Conservation (phyloP, 148 eudicot species). For the Amaranthus hypochondriacus region DNA sequence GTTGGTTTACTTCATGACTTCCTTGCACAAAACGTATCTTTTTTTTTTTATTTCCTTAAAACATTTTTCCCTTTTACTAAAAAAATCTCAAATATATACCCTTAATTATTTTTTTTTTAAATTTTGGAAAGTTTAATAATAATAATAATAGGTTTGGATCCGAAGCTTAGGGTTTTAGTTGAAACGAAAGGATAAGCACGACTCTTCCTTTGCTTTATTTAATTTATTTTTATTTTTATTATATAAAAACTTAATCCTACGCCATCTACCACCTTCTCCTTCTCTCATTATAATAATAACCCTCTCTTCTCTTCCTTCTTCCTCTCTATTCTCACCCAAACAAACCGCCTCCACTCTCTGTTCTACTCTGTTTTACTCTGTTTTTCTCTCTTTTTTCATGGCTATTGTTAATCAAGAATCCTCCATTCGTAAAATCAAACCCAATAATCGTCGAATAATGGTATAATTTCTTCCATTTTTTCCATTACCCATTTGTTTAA, state of each 20-base stretch:
- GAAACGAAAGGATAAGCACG: slow-evolving; percentile 38
- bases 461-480: slow-evolving; percentile 23
- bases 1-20: slow-evolving; percentile 37
- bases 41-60: neutral
- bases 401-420: slow-evolving; percentile 75
- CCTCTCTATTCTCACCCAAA: neutral
- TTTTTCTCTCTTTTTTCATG: slow-evolving; percentile 38
- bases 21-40: slow-evolving; percentile 57
- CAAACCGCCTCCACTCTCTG: slow-evolving; percentile 29
- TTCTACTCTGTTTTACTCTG: slow-evolving; percentile 13
- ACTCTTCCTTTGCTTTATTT: slow-evolving; percentile 2
- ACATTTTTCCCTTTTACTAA: neutral
- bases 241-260: slow-evolving; percentile 20
- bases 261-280: slow-evolving; percentile 33
- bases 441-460: slow-evolving; percentile 76
- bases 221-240: neutral
- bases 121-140: too few species aligned
- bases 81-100: neutral
- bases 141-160: slow-evolving; percentile 25
- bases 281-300: slow-evolving; percentile 22
- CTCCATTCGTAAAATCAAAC: slow-evolving; percentile 65
- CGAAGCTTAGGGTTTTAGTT: slow-evolving; percentile 32
- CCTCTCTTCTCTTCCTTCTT: slow-evolving; percentile 5
- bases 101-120: neutral
- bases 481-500: neutral